Evolutionary conservation across 2,329 filamentous ascomycete genomes (phyloP), one percentile per base, ranked within the genome.

Genomic region (Claviceps digitariae): DNA sequence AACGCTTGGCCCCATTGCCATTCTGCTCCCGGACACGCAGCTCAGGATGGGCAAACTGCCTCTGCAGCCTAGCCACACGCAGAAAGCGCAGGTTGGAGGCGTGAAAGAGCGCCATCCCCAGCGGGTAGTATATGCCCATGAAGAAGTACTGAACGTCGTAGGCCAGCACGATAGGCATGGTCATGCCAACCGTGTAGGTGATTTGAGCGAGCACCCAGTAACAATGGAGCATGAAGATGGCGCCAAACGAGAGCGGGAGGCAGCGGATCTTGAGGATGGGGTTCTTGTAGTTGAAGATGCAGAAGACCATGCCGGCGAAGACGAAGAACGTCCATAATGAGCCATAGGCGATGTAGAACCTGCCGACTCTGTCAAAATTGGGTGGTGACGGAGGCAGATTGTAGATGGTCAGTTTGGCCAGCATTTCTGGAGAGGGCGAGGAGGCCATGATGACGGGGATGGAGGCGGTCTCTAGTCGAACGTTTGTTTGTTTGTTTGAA

Each of bases 31-130:
- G 29, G n/a, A 44, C 55, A 56, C 47, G 52, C 27, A 56, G 59
- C 43, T 43, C 34, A 29, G 44, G 36, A 23, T 29, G 23, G 23
- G 25, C 45, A 20, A 59, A 54, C 41, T 63, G 67, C 45, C 58
- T 58, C 54, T 62, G 64, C n/a, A 72, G 66, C 57, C 72, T 74
- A 52, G 78, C 78, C 49, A 82, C 67, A 53, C 80, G 68, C 20
- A 82, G 72, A 52, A 84, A 78, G 51, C 79, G 77, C 55, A 70
- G 74, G 62, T 83, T 82, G 53, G 78, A 78, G 29, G 78, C 81
- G 58, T 84, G 81, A 61, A 84, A 84, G 2, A 85, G 68, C n/a
- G 79, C 81, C 51, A 85, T 79, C 31, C 82, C 81, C 48, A 79
- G 74, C 7, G 82, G 82, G 7, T 84, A 68, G 61, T 78, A 81